Evolutionary conservation across 257 asterid species (phyloP), one percentile per base, ranked within the genome.

Genomic region (Rhazya stricta): DNA sequence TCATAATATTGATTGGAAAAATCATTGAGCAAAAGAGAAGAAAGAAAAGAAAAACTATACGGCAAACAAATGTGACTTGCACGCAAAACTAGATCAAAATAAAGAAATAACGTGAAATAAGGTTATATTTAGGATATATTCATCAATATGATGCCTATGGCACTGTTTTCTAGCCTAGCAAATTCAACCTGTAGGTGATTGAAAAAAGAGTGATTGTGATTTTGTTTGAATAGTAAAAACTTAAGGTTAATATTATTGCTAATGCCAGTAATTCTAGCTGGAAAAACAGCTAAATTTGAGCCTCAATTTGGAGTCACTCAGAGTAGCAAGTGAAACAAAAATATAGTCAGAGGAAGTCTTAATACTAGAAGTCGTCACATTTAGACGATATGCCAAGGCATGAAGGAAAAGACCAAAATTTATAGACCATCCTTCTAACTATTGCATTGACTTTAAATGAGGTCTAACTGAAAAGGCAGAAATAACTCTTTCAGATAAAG

Each of bases 1-100:
- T 80, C 83, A 80, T 81, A 89, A 76, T 74, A 66, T 67, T 75
- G 74, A 81, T 80, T 85, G 87, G 88, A 86, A 78, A 85, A 79
- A 78, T 80, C 80, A 77, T 78, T 41, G 9, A 39, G 39, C 46
- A 45, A 12, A 72, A n/a, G n/a, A n/a, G n/a, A n/a, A n/a, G n/a
- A n/a, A n/a, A n/a, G n/a, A n/a, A n/a, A n/a, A n/a, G n/a, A 23
- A 67, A 7, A 53, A 69, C 45, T 5, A 27, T 4, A 43, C 46
- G 34, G 63, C 16, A 1, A 29, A 36, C 27, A 19, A 32, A 42
- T 62, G 48, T 42, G 42, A 48, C 36, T 58, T 56, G 60, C 34
- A 67, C 8, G 46, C 27, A 63, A 29, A 60, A 60, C 12, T 29
- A 27, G 16, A 60, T 60, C 19, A 29, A 63, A 34, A 27, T 34